Conservation (phyloP, 371 early-diverging fungal genomes). For the Mortierella sp. region DNA sequence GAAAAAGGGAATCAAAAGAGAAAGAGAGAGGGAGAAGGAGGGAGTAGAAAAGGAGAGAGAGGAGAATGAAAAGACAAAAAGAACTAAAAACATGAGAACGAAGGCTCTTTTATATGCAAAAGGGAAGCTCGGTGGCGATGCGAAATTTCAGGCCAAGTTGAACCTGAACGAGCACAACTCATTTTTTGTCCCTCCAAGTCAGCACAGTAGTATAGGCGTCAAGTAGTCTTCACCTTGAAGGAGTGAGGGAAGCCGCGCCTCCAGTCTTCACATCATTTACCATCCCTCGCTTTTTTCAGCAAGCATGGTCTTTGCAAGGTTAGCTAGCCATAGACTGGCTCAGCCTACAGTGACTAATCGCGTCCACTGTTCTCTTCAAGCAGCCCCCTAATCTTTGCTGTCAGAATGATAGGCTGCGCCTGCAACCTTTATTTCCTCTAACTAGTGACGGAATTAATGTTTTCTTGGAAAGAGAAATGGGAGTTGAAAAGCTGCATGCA, state of each 20-base stretch:
- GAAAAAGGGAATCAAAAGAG: background rate
- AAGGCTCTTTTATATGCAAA: background rate
- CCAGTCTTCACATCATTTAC: background rate
- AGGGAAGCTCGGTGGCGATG: background rate
- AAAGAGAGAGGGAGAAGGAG: too few species aligned
- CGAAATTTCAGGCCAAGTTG: background rate
- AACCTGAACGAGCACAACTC: background rate
- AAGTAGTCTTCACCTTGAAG: background rate
- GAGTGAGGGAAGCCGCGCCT: slow-evolving; percentile 5
- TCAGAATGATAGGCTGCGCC: background rate
- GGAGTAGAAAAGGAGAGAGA: background rate
- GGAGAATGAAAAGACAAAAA: background rate
- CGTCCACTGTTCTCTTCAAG: background rate
- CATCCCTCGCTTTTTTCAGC: background rate
- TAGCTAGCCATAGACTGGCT: background rate
- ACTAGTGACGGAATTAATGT: background rate
- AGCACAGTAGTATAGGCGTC: background rate
- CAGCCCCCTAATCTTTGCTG: background rate
- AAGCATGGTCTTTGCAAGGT: background rate
- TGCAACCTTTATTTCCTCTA: background rate
- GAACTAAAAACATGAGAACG: background rate
- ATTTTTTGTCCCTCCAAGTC: background rate
- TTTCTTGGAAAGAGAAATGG: background rate
- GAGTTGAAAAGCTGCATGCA: background rate
- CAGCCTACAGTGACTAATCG: background rate